Base-by-base conservation (phyloP, 768 basidiomycete species). In the Tylopilus sp. region DNA sequence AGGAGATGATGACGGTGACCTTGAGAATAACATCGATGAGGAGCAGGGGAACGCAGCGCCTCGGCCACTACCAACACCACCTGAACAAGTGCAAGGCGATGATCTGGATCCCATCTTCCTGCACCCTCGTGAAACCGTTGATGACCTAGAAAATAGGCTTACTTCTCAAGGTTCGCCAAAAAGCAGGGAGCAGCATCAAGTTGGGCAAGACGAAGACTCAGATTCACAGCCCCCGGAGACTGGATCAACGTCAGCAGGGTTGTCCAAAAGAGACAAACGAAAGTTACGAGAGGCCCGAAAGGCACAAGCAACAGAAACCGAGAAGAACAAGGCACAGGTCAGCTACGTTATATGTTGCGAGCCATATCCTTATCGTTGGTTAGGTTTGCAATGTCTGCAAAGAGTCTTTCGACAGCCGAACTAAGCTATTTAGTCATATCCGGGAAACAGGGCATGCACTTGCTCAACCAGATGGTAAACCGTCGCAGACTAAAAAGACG, bases 221-320 rank as follows among this genome's bases (percentile, higher is more conserved):
- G 38, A 50, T 35, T 9, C 6, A 13, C 47, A 50, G 11, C 49
- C 36, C 38, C 53, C 40, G 4, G 52, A 51, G 26, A 26, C 1
- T 3, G 43, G 20, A 15, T 33, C 53, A 41, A 49, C 44, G 33
- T 42, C 59, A 35, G 63, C 44, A 20, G 73, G 69, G 51, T 57
- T 79, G 53, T 81, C 91, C 6, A 98, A 97, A 69, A 82, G 81
- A 52, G 91, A 97, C 28, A 91, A 86, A 68, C 74, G 95, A 42
- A 78, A 84, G 44, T 85, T 86, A 17, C 76, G 82, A 42, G 89
- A 95, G 66, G 75, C 80, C 42, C 91, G 85, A 73, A 91, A 86
- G 65, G 76, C 72, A 6, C 50, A 57, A 38, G 50, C 45, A 15
- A 41, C 52, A 20, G 52, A 51, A 25, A 17, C 43, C 10, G 40